Percentiles rank a stretch among this genome's conserved stretches.
Conservation (phyloP, 495 filamentous ascomycete genomes). For the Aspergillus haitiensis region DNA sequence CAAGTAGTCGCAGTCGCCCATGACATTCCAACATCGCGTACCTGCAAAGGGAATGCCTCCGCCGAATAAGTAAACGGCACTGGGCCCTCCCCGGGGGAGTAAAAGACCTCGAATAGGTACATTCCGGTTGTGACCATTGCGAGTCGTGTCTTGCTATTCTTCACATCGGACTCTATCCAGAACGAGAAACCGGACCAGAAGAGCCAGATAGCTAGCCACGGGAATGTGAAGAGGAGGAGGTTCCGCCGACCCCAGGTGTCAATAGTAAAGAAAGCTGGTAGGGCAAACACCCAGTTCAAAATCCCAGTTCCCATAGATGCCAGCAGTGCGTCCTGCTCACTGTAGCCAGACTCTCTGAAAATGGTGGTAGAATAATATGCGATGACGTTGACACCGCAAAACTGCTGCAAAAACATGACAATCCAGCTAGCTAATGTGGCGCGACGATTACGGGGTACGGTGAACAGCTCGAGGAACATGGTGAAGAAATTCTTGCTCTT, state of each 20-base stretch:
- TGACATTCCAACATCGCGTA: conserved; percentile 69
- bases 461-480: conserved; percentile 55
- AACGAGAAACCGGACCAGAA: conserved; percentile 60
- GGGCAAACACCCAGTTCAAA: conserved; percentile 64
- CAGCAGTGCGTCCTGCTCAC: conserved; percentile 47
- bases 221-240: conserved; percentile 65
- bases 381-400: conserved; percentile 56
- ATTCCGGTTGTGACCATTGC: conserved; percentile 52
- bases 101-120: conserved; percentile 53
- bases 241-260: conserved; percentile 64
- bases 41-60: conserved; percentile 58
- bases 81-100: conserved; percentile 57
- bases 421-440: conserved; percentile 53
- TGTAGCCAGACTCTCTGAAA: conserved; percentile 52
- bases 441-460: conserved; percentile 53
- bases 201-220: conserved; percentile 58
- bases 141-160: conserved; percentile 36
- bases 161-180: conserved; percentile 44
- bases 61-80: conserved; percentile 61
- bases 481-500: conserved; percentile 48
- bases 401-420: conserved; percentile 55
- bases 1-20: conserved; percentile 56
- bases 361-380: conserved; percentile 58
- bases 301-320: conserved; percentile 65
- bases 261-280: conserved; percentile 68